Evolutionary conservation across 805 yeast species (phyloP).

Genomic region (Candida ponderosae): DNA sequence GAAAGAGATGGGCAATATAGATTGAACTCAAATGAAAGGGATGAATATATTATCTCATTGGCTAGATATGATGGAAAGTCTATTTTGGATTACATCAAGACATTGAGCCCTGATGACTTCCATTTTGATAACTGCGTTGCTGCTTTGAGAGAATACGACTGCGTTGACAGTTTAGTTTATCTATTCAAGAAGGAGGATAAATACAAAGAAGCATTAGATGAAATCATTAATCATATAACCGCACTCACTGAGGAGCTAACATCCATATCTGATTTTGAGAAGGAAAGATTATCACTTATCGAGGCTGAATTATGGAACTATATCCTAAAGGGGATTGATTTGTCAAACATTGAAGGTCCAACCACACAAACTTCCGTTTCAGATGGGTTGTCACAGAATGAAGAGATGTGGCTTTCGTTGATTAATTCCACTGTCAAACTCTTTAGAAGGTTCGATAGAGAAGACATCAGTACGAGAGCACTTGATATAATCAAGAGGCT

Average conservation of each 20-base stretch:
- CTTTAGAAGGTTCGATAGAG: constrained; percentile 21
- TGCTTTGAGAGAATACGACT: constrained; percentile 13
- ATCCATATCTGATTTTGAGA: constrained; percentile 4
- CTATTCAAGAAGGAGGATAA: constrained; percentile 8
- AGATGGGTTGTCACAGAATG: constrained; percentile 20
- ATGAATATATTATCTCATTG: constrained; percentile 12
- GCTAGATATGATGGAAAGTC: constrained; percentile 9
- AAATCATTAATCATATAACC: constrained; percentile 8
- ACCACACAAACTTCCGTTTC: constrained; percentile 2
- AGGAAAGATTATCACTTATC: constrained; percentile 5
- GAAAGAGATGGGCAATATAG: constrained; percentile 13
- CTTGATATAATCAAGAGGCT: constrained; percentile 29
- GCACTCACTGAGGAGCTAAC: constrained; percentile 10
- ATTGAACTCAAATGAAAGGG: constrained; percentile 11
- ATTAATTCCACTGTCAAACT: constrained; percentile 30
- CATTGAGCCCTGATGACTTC: constrained; percentile 16
- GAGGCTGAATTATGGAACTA: constrained; percentile 28
- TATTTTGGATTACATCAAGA: constrained; percentile 12
- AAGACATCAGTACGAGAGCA: constrained; percentile 7
- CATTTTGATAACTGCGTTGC: constrained; percentile 15
- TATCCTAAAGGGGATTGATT: constrained; percentile 24
- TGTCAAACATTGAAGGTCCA: constrained; percentile 18
- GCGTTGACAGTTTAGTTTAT: constrained; percentile 17
- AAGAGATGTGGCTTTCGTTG: constrained; percentile 30
- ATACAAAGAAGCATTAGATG: constrained; percentile 16